A percentile compares a stretch with the other conserved stretches of the same genome.
Evolutionary conservation across 73 alveolate genomes (phyloP).

Genomic region (Breviolum minutum): DNA sequence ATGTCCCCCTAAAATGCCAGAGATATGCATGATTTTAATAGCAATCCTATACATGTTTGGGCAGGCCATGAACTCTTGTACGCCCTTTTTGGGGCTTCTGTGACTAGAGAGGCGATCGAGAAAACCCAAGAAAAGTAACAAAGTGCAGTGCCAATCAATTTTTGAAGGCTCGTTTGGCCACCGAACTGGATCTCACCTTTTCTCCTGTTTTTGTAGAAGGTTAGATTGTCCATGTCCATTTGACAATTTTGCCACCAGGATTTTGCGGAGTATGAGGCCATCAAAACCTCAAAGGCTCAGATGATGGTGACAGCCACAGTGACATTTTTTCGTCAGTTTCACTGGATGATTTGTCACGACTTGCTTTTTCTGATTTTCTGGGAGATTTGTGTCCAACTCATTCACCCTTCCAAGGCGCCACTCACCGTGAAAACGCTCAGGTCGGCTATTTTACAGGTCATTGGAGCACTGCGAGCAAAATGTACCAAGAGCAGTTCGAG

Average conservation of each 20-base stretch:
- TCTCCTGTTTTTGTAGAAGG: neutral
- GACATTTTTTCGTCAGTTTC: neutral
- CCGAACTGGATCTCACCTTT: neutral
- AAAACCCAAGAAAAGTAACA: neutral
- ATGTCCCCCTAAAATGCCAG: too few relatives aligned
- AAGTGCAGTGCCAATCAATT: neutral
- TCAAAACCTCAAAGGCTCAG: conserved; percentile 86
- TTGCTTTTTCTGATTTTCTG: too few relatives aligned
- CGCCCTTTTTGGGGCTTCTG: too few relatives aligned
- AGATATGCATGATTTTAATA: too few relatives aligned
- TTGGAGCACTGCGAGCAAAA: conserved; percentile 88
- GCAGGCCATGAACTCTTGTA: too few relatives aligned
- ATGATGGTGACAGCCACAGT: conserved; percentile 57
- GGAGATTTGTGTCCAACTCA: too few relatives aligned
- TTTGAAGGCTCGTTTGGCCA: neutral
- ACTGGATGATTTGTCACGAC: too few relatives aligned
- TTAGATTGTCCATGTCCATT: neutral
- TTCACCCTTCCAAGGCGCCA: neutral
- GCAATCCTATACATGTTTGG: too few relatives aligned
- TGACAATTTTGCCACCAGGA: conserved; percentile 8
- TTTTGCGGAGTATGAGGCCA: conserved; percentile 91
- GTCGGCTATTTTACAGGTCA: conserved; percentile 94
- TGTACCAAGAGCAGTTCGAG: conserved; percentile 95
- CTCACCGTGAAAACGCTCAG: neutral
- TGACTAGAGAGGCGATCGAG: neutral